Percentiles rank a stretch among this genome's conserved stretches.
Conservation (phyloP, 164 flowering plant species). For the Paratinospora sagittata region DNA sequence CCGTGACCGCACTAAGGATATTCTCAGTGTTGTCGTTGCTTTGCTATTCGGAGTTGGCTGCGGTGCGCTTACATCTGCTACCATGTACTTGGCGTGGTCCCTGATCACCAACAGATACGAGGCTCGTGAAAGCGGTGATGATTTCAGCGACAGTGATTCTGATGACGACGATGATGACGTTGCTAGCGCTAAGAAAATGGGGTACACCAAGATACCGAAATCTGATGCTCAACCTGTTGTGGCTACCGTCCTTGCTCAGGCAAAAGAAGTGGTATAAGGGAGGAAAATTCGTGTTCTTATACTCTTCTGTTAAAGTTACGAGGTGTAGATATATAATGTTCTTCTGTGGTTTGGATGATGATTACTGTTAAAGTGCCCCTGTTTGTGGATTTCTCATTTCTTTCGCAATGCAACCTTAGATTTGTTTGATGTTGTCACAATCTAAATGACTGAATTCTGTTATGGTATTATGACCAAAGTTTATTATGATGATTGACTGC, state of each 20-base stretch:
- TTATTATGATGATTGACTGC: not conserved
- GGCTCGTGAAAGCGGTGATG: slow-evolving; percentile 16
- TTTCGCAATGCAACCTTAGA: not conserved
- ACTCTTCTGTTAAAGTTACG: not conserved
- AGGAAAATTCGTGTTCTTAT: not conserved
- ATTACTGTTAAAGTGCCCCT: not conserved
- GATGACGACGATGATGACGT: slow-evolving; percentile 19
- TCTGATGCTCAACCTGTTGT: slow-evolving; percentile 12
- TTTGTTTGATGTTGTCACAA: not conserved
- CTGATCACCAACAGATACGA: slow-evolving; percentile 28
- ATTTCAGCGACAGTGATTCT: slow-evolving; percentile 12
- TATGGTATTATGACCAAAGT: not conserved
- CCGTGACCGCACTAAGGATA: slow-evolving; percentile 41
- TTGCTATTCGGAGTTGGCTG: slow-evolving; percentile 50
- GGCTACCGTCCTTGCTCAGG: slow-evolving; percentile 10
- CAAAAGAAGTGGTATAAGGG: slow-evolving; percentile 26
- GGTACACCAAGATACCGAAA: slow-evolving; percentile 26
- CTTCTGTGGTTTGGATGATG: not conserved
- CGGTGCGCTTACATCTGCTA: slow-evolving; percentile 46
- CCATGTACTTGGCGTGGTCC: slow-evolving; percentile 46
- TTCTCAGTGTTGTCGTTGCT: slow-evolving; percentile 42
- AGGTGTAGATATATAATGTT: not conserved
- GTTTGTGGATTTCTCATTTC: not conserved
- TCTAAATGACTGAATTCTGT: not conserved
- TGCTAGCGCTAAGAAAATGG: slow-evolving; percentile 18